These are phyloP conservation scores for Lodderomyces pseudojiufengensis DNA, from an alignment of 1,139 yeast species.

Conservation along the genomic window DNA sequence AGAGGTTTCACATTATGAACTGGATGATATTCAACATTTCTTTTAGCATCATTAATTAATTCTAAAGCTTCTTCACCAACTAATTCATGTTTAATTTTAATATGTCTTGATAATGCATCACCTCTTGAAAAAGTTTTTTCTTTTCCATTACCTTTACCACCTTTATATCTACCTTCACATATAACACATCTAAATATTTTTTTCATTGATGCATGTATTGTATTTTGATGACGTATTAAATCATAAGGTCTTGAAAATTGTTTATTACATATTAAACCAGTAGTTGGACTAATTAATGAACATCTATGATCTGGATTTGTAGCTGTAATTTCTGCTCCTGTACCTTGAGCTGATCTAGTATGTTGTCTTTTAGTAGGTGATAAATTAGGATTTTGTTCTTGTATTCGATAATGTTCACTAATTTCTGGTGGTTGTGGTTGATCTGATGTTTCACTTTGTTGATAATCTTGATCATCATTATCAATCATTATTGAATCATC, in stretches of 20 bases:
- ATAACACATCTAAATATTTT: slow-evolving; percentile 48
- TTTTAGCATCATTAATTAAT: slow-evolving; percentile 71
- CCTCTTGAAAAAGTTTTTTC: slow-evolving; percentile 50
- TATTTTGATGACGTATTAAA: slow-evolving; percentile 48
- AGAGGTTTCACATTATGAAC: slow-evolving; percentile 11
- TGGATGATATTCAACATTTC: slow-evolving; percentile 62
- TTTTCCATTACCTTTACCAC: slow-evolving; percentile 57
- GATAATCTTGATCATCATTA: too few relatives aligned
- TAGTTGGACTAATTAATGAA: slow-evolving; percentile 55
- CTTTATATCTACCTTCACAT: slow-evolving; percentile 46
- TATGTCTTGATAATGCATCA: slow-evolving; percentile 48
- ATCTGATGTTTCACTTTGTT: too few relatives aligned
- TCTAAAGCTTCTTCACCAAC: slow-evolving; percentile 49
- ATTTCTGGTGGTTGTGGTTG: not conserved
- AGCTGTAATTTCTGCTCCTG: slow-evolving; percentile 24
- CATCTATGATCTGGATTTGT: slow-evolving; percentile 39
- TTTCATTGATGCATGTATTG: slow-evolving; percentile 48
- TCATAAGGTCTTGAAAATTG: slow-evolving; percentile 49
- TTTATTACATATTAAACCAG: slow-evolving; percentile 42
- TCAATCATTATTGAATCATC: not conserved
- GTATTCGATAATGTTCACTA: not conserved
- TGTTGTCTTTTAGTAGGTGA: slow-evolving; percentile 1
- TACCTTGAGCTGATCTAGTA: too few relatives aligned
- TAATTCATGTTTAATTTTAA: slow-evolving; percentile 47
- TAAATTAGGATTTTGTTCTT: not conserved